Conservation (phyloP, 257 asterid genomes). For the Salvia hispanica region DNA sequence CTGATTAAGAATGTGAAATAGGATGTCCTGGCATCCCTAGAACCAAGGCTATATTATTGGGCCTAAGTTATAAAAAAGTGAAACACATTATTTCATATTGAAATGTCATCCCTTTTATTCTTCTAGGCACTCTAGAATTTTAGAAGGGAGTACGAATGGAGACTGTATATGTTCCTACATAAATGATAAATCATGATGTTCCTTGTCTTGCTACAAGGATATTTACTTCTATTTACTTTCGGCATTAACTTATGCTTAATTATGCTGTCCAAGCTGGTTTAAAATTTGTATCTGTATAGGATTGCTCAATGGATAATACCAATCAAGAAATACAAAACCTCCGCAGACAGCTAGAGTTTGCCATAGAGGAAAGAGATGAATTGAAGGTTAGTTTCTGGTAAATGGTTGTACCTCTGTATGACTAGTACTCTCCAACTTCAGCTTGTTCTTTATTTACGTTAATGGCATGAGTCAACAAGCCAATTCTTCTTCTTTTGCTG, state of each 20-base stretch:
- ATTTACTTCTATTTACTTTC: conserved; percentile 14
- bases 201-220: background rate
- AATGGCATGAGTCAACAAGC: background rate
- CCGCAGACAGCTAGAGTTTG: conserved; percentile 56
- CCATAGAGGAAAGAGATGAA: conserved; percentile 75
- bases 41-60: conserved; percentile 5
- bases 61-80: background rate
- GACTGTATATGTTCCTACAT: background rate
- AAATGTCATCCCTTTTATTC: conserved; percentile 20
- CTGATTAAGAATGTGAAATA: background rate
- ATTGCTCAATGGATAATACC: conserved; percentile 49
- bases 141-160: conserved; percentile 8
- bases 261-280: conserved; percentile 13
- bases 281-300: conserved; percentile 46
- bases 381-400: conserved; percentile 59
- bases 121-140: conserved; percentile 6
- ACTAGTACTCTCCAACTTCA: conserved; percentile 12
- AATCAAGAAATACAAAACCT: conserved; percentile 67
- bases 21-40: conserved; percentile 6
- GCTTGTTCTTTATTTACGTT: conserved; percentile 11
- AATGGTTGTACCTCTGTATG: conserved; percentile 2
- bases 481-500: conserved; percentile 27
- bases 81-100: conserved; percentile 2
- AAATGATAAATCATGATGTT: background rate
- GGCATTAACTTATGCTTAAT: background rate